Base-by-base conservation (phyloP, 1,284 basidiomycete genomes). In the Inonotus hispidus region DNA sequence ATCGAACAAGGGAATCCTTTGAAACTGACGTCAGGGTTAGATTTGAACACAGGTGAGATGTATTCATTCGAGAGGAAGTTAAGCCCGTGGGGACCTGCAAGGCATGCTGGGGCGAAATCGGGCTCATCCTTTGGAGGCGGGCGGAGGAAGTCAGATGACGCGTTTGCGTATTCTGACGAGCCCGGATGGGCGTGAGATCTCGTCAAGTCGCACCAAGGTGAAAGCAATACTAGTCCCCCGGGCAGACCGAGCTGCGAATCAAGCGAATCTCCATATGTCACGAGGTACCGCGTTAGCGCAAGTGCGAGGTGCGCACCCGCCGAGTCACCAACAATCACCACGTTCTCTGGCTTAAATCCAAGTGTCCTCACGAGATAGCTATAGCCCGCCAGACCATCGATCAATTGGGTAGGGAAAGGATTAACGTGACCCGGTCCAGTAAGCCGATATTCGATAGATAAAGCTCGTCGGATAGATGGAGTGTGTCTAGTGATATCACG, bases 261-360 rank as follows among this genome's bases (percentile, higher is more conserved):
- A 21, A 66, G 59, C 37, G 61, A 52, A 23, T 66, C 67, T 32
- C 69, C 68, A 66, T 80, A 68, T 62, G 81, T 77, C 46, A 77
- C 71, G 14, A 83, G 76, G 65, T 84, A 84, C 14, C 80, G 77
- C 3, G 73, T 74, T 14, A 84, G 72, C 0, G 87, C 85, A 27
- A 85, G 74, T 0, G 82, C 84, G 21, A 91, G 77, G 68, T 90
- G 88, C 1, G 81, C 89, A 2, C 90, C 90, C 0, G 89, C 88
- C 13, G 84, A 87, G 68, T 92, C 88, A 0, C 88, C 89, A 14
- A 76, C 77, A 19, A 93, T 58, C 53, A 87, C 75, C 65, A 92
- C 84, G 66, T 85, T 75, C 7, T 72, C 65, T 11, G 81, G 76
- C 0, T 67, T 61, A 61, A 83, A 77, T 0, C 76, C 74, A 23